Evolutionary conservation across 176 grass and related monocot genomes (phyloP), one percentile per base, ranked within the genome.

Genomic region (Cenchrus purpureus): DNA sequence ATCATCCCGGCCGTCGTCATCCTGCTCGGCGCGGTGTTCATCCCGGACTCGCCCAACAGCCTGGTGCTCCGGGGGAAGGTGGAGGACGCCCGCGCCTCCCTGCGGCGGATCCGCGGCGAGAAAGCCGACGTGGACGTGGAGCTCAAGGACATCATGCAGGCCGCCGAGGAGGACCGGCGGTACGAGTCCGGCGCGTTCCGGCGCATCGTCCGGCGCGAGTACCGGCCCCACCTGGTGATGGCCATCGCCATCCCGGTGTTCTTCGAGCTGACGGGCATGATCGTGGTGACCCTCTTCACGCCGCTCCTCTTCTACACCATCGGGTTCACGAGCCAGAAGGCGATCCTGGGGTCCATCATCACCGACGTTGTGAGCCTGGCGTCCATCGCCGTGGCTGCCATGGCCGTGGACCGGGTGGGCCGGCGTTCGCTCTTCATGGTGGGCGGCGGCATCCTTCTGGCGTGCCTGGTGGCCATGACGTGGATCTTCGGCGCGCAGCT

Each of bases 181-280:
- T 25, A 77, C 73, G 86, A 84, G 73, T 42, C 66, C 0, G 92
- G 92, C 10, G 90, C 89, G 12, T 90, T 92, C 60, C 76, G 72
- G 54, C 87, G 89, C 65, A 88, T 94, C 65, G n/a, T 44, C 25
- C 68, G 51, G n/a, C 76, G 89, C 3, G 74, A 83, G 77, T 94
- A 94, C 84, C 86, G 92, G 1, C 89, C 89, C 1, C 84, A 94
- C 77, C 84, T 94, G 53, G 89, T 87, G 25, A 94, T 91, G 92
- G 89, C 81, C 10, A 37, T 94, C 60, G 86, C 87, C 44, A 82
- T 91, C 62, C 74, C 92, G 65, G 64, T 91, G 32, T 94, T 91
- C 81, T 90, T 89, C 86, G 86, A 94, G 92, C 89, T 94, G 14
- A 94, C 92, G 37, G 92, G 92, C 70, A 51, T 93, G 76, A 86